Conservation (phyloP, 1,284 basidiomycete species). For the Boletus albobrunnescens region DNA sequence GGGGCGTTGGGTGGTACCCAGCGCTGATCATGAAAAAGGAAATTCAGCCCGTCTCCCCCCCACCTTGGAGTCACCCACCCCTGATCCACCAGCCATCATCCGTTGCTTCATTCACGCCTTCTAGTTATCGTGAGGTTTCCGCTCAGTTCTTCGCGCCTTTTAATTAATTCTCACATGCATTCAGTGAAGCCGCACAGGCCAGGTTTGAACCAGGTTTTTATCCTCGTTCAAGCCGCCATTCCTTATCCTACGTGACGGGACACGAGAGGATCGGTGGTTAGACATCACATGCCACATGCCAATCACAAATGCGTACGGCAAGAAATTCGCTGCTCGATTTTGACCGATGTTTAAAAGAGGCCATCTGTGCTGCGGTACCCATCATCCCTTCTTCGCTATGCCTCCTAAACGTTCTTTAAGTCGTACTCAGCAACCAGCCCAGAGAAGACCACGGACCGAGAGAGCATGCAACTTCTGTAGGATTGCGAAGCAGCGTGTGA, state of each 20-base stretch:
- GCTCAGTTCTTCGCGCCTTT: constrained; percentile 21
- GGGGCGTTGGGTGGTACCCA: constrained; percentile 10
- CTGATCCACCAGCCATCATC: constrained; percentile 28
- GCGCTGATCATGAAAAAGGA: constrained; percentile 33
- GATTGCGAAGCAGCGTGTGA: constrained; percentile 19
- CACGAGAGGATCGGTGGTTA: constrained; percentile 3
- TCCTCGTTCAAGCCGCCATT: constrained; percentile 13
- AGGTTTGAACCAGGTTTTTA: constrained; percentile 8
- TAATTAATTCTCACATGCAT: constrained; percentile 27
- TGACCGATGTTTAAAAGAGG: constrained; percentile 22
- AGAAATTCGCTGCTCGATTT: constrained; percentile 6
- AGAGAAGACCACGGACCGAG: constrained; percentile 16
- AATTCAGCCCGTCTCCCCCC: constrained; percentile 13
- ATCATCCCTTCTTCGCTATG: constrained; percentile 17
- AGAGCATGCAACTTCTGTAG: constrained; percentile 23
- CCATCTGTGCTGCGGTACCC: constrained; percentile 2
- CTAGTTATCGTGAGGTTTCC: constrained; percentile 32
- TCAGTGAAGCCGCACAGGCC: constrained; percentile 13
- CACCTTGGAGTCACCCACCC: constrained; percentile 27
- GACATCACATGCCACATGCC: constrained; percentile 9
- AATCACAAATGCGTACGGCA: constrained; percentile 10
- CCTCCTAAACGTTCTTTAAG: constrained; percentile 7
- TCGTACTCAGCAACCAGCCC: constrained; percentile 8
- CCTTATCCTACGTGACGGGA: constrained; percentile 10
- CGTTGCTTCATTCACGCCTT: constrained; percentile 27